These are phyloP conservation scores for Neolentinus lepideus DNA, from an alignment of 1,284 basidiomycete genomes.

Conservation along the genomic window DNA sequence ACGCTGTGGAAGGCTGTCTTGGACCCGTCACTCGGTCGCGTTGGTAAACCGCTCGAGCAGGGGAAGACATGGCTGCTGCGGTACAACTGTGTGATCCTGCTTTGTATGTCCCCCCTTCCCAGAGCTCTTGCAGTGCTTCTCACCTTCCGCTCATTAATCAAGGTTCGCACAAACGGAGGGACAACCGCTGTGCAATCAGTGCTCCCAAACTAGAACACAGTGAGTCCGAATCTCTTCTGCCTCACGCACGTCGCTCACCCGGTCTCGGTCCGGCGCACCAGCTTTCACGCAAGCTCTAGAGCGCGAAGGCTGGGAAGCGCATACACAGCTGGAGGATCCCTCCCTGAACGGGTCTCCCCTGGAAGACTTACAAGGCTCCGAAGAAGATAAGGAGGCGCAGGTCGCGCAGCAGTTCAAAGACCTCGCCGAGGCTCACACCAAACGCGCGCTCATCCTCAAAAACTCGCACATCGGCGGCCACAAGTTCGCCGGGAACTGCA, in stretches of 20 bases:
- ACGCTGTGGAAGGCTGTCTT: slow-evolving; percentile 47
- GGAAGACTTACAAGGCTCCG: slow-evolving; percentile 40
- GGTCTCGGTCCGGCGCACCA: slow-evolving; percentile 26
- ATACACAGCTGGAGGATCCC: slow-evolving; percentile 69
- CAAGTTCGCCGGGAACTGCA: slow-evolving; percentile 86
- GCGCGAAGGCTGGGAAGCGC: slow-evolving; percentile 63
- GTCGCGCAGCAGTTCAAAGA: slow-evolving; percentile 23
- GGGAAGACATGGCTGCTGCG: slow-evolving; percentile 63
- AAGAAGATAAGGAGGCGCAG: slow-evolving; percentile 30
- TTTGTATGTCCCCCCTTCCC: slow-evolving; percentile 41
- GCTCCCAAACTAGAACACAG: slow-evolving; percentile 78
- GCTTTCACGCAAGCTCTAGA: slow-evolving; percentile 59
- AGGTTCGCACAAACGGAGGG: slow-evolving; percentile 90
- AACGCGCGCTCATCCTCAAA: slow-evolving; percentile 69
- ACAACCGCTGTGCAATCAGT: slow-evolving; percentile 84
- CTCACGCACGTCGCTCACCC: neutral
- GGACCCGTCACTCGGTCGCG: neutral
- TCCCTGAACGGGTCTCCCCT: slow-evolving; percentile 45
- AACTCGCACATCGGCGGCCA: slow-evolving; percentile 90
- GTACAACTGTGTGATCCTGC: slow-evolving; percentile 69
- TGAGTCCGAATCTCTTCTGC: slow-evolving; percentile 21
- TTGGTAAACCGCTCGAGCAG: neutral
- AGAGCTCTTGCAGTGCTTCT: neutral
- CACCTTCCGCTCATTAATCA: neutral
- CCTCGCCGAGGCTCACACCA: slow-evolving; percentile 31